Base-by-base conservation (phyloP, 495 filamentous ascomycete species). In the Staphylotrichum tortipilum region DNA sequence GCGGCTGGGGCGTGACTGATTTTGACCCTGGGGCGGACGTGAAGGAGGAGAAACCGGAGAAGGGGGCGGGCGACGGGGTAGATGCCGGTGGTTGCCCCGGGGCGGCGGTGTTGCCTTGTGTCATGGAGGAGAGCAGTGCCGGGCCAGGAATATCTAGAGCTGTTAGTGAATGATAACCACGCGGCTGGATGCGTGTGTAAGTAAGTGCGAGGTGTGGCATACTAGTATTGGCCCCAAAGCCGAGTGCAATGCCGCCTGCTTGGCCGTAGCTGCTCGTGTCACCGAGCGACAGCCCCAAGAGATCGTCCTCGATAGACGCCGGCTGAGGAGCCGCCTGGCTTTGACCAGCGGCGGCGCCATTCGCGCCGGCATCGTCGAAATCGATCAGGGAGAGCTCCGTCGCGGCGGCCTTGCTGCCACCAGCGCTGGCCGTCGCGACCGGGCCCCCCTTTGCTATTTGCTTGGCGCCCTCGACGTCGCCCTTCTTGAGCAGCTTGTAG, bases 381-480 rank as follows among this genome's bases (percentile, higher is more conserved):
- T 98, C 94, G 50, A 98, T 97, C 51, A 98, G 71, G 7, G 90
- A 96, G 19, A 95, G 71, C 65, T 96, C 91, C 54, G 87, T 89
- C 47, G 84, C 81, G 9, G 84, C 78, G 52, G 82, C 86, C 60
- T 83, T 86, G 11, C 78, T n/a, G n/a, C n/a, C n/a, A n/a, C n/a
- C n/a, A n/a, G n/a, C 78, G 7, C 86, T 81, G 0, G 83, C 84
- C 12, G 54, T 49, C 5, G 62, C 21, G 8, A 88, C 78, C 19
- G 90, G 74, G 9, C 83, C 89, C n/a, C 89, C 89, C 62, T 84
- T 81, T 3, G 86, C 87, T 40, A 95, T 85, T 62, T 77, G 84
- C 18, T 80, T 80, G n/a, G 92, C 92, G 14, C 77, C 91, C 57
- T 94, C 86, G 29, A 94, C 61, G 64, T 97, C 91, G 18, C 92